Conservation (phyloP, 495 filamentous ascomycete species). For the Haplographium delicatum region DNA sequence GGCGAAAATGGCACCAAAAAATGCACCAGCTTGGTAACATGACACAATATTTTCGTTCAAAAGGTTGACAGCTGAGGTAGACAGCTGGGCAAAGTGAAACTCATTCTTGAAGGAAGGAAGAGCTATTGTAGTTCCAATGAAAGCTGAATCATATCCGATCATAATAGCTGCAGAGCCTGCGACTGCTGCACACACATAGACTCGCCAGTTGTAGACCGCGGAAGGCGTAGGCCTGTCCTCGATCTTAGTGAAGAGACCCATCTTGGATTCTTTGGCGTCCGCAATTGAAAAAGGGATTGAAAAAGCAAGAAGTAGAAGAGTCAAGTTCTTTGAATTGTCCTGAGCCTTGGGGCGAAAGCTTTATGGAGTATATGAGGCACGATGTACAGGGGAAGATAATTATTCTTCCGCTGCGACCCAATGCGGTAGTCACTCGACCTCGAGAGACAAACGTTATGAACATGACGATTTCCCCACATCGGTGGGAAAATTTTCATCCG, state of each 20-base stretch:
- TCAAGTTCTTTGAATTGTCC: no score
- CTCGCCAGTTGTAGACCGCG: conserved; percentile 71
- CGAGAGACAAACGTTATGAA: background rate
- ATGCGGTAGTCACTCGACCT: background rate
- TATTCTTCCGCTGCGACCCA: background rate
- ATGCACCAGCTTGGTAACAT: conserved; percentile 61
- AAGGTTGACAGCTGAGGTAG: conserved; percentile 34
- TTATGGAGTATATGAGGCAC: conserved; percentile 11
- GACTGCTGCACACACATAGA: conserved; percentile 56
- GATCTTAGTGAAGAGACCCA: conserved; percentile 54
- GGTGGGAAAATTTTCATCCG: conserved; percentile 7
- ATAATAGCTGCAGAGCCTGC: conserved; percentile 66
- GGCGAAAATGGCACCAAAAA: conserved; percentile 58
- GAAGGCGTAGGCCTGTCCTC: conserved; percentile 62
- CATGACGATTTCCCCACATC: conserved; percentile 1
- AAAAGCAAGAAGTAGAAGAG: background rate
- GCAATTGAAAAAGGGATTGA: no score
- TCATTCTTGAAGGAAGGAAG: conserved; percentile 54
- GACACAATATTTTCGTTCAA: conserved; percentile 64
- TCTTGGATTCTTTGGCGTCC: conserved; percentile 35
- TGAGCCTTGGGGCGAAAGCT: no score
- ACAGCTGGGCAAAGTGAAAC: conserved; percentile 48
- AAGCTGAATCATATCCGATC: conserved; percentile 68
- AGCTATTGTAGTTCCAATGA: conserved; percentile 65
- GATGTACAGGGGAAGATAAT: conserved; percentile 1